Evolutionary conservation across 371 early-diverging fungal genomes (phyloP), one percentile per base, ranked within the genome.

Genomic region (Dentiscutata heterogama): DNA sequence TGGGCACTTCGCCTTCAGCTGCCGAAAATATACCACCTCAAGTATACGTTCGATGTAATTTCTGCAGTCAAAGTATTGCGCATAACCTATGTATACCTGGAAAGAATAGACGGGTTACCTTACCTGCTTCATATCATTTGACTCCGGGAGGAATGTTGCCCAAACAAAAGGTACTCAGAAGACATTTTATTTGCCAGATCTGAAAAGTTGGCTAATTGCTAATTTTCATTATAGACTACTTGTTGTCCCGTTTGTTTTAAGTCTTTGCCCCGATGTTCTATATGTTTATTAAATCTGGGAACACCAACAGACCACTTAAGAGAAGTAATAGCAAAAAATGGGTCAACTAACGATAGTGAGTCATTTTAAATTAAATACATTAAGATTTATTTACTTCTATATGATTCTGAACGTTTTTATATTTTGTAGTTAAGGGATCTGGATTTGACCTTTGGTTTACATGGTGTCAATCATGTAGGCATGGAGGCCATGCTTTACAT

Each of bases 401-500:
- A 11, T 46, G 46, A 46, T 46, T 11, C 46, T 11, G 7, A 46
- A 46, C 11, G 46, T 46, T 46, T 35, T 46, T 46, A 46, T 46
- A 46, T 46, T 46, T 46, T 46, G 7, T 46, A 46, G 46, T 22
- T 81, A 63, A 76, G 76, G 82, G 83, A 42, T 87, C 88, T 63
- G 91, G 95, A 14, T 94, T 97, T 84, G 95, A 96, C 80, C 86
- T 91, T 60, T 99, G 98, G 98, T 99, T 98, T 85, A 97, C 97
- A 14, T 99, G 99, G 99, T 99, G 99, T 85, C 97, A 97, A 85
- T 94, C 95, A 18, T 99, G 99, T 86, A 90, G 96, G 6, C 99
- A 99, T 86, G 99, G 99, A 31, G 99, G 99, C 2, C 99, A 99
- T 84, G 93, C 96, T 4, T 86, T 89, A 31, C 99, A 98, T 84